Base-by-base conservation (phyloP, 352 stramenopile genomes). In the Pythium biforme region DNA sequence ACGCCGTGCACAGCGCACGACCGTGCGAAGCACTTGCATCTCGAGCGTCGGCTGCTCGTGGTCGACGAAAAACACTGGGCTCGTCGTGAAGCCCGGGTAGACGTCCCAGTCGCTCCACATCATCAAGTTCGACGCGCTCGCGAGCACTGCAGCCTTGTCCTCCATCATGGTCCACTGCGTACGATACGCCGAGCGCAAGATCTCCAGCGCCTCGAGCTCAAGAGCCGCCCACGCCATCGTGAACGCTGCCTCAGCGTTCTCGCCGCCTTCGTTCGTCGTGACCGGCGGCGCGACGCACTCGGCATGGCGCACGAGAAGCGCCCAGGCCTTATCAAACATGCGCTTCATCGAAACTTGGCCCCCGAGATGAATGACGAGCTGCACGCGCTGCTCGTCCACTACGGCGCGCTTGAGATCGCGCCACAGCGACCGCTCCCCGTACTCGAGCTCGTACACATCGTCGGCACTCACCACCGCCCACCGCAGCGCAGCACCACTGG, bases 71-170 rank as follows among this genome's bases (percentile, higher is more conserved):
- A 92, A 89, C 31, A 78, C 67, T 2, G 45, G 34, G 20, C 76
- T 69, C 0, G 75, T 84, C 20, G 79, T 84, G 55, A 92, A 92
- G 43, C 68, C 55, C 7, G 79, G 71, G 46, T 94, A 94, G 27
- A 92, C 65, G 39, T 94, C 85, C 19, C 63, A 64, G 54, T 94
- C 85, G 59, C 78, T 84, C 78, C 81, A 92, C 59, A 94, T 78
- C 85, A 94, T 94, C 15, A 92, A 53, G 46, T 93, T 90, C n/a
- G 81, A 83, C 25, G 76, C 66, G 29, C 84, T 77, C 1, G 83
- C 79, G 10, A 94, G 73, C 26, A 91, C 80, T 12, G 75, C 70
- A 22, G 70, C 76, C 23, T 85, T 57, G 27, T 79, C 70, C 1
- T 68, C 57, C 15, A 62, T 55, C 37, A 90, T 59, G 4, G 63